Base-by-base conservation (phyloP, 192 early-diverging fungal genomes). In the Backusella macrospora region DNA sequence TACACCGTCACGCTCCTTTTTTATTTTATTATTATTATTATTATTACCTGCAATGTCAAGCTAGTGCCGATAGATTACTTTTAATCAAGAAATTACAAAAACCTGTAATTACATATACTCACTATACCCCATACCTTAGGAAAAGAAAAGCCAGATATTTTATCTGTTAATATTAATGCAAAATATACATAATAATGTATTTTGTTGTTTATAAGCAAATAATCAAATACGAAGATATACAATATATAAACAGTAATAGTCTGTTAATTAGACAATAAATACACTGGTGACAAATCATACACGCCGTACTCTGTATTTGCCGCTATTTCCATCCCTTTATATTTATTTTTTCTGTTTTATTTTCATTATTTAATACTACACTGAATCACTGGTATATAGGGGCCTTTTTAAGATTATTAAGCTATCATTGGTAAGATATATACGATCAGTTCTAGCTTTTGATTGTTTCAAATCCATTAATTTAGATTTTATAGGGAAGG, bases 1-100 rank as follows among this genome's bases (percentile, higher is more conserved):
- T 34, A 40, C 21, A 29, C 70, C 47, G 70, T 71, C 70, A 71
- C 70, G 23, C 37, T 71, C 40, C 29, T 34, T 48, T 71, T 46
- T 71, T 71, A n/a, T n/a, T n/a, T n/a, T n/a, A n/a, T n/a, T n/a
- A n/a, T n/a, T n/a, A 34, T 34, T 34, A 34, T 34, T 34, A 34
- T 34, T 34, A 34, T 59, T 59, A 59, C 3, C 52, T 59, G 52
- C 52, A 59, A 9, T 59, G 52, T 59, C 52, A 59, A 59, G 52
- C 52, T 59, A 13, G 52, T 59, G 52, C 52, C 52, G 52, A 59
- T 59, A 59, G 52, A 59, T 59, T 59, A 23, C 26, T 59, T 59
- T 59, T 59, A 59, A 59, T 59, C 52, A 59, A 59, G 52, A 5
- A 59, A 59, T 59, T 23, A 59, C n/a, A 59, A 59, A 18, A 59